Percentiles rank a stretch among this genome's conserved stretches.
These are phyloP conservation scores for Trichophyton schoenleinii DNA, from an alignment of 2,329 filamentous ascomycete species.

Conservation along the genomic window DNA sequence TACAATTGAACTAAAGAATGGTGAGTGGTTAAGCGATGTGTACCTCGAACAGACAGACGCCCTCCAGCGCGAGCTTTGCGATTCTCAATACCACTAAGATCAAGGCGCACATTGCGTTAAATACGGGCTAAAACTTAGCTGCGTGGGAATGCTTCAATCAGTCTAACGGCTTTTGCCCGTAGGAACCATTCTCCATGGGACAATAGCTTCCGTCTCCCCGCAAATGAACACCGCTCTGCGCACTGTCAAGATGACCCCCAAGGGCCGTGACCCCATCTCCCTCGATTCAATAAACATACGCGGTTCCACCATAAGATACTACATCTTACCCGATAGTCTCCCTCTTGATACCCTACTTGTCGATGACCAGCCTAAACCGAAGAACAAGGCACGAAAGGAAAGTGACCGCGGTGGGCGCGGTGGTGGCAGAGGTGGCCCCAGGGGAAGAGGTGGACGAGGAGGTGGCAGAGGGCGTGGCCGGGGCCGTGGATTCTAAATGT, in stretches of 20 bases:
- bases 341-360: slow-evolving; percentile 91
- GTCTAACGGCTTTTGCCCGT: slow-evolving; percentile 6
- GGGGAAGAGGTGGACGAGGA: slow-evolving; percentile 39
- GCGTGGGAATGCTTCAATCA: neutral
- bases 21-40: slow-evolving; percentile 35
- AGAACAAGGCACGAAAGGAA: slow-evolving; percentile 99
- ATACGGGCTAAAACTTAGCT: neutral
- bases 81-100: neutral
- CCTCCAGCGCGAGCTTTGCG: neutral
- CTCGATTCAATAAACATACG: slow-evolving; percentile 95
- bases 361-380: slow-evolving; percentile 93
- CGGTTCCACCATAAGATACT: slow-evolving; percentile 90
- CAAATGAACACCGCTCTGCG: slow-evolving; percentile 98
- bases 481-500: slow-evolving; percentile 24
- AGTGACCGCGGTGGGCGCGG: slow-evolving; percentile 42
- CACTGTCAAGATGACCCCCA: slow-evolving; percentile 90
- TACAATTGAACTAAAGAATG: slow-evolving; percentile 97
- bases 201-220: slow-evolving; percentile 89
- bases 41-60: neutral
- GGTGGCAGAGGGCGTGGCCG: slow-evolving; percentile 46
- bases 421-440: slow-evolving; percentile 34
- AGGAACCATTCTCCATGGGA: slow-evolving; percentile 95
- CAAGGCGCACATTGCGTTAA: neutral
- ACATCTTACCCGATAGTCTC: slow-evolving; percentile 88
- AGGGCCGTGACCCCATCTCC: slow-evolving; percentile 71